Percentiles rank a stretch among this genome's conserved stretches.
Conservation (phyloP, 768 basidiomycete species). For the Podaxis sp. region DNA sequence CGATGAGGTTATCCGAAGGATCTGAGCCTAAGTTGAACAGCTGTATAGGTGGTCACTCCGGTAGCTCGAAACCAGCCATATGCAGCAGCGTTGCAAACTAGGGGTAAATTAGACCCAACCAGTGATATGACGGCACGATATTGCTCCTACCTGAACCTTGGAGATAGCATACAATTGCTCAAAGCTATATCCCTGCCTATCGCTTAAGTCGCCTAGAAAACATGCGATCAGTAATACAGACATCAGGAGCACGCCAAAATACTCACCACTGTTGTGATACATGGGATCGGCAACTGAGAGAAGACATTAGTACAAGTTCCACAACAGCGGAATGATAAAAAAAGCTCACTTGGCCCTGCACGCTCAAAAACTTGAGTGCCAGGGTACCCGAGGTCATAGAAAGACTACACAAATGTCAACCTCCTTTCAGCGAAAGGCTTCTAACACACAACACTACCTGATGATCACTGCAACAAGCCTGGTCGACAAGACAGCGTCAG, state of each 20-base stretch:
- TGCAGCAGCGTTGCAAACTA: constrained; percentile 74
- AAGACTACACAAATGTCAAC: constrained; percentile 48
- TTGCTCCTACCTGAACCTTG: constrained; percentile 73
- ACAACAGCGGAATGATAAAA: not conserved
- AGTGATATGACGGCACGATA: not conserved
- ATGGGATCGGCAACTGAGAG: constrained; percentile 77
- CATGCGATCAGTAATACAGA: constrained; percentile 5
- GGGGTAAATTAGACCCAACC: not conserved
- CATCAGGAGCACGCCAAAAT: not conserved
- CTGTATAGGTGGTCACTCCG: not conserved
- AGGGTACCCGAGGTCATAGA: constrained; percentile 81
- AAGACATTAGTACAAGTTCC: not conserved
- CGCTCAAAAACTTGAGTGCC: constrained; percentile 89
- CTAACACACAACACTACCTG: constrained; percentile 43
- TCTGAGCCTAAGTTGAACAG: not conserved
- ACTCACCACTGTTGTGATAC: constrained; percentile 80
- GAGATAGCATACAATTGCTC: constrained; percentile 81
- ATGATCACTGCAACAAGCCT: constrained; percentile 92
- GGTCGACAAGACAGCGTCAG: constrained; percentile 10
- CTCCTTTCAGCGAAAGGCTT: not conserved
- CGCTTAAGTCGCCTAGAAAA: constrained; percentile 67
- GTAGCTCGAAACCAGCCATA: constrained; percentile 58
- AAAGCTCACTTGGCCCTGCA: constrained; percentile 62
- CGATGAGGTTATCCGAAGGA: not conserved
- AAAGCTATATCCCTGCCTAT: constrained; percentile 80